These are phyloP conservation scores for Macrocybe sp. DNA, from an alignment of 1,284 basidiomycete species.

Conservation along the genomic window DNA sequence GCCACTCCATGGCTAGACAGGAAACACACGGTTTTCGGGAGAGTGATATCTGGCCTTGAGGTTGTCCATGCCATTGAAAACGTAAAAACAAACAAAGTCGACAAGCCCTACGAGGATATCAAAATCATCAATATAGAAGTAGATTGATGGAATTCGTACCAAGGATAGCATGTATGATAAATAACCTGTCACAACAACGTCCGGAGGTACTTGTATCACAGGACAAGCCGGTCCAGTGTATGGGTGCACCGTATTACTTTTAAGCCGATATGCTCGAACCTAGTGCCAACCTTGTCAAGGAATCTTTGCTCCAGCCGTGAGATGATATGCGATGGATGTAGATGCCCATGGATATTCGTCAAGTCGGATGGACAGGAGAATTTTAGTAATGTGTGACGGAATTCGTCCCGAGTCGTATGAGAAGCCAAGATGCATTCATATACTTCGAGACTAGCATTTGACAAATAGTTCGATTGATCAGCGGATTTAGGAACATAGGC, in stretches of 20 bases:
- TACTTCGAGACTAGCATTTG: slow-evolving; percentile 38
- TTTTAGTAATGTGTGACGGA: slow-evolving; percentile 15
- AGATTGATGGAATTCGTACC: slow-evolving; percentile 26
- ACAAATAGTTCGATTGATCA: slow-evolving; percentile 31
- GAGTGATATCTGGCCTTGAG: slow-evolving; percentile 77
- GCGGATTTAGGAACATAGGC: slow-evolving; percentile 42
- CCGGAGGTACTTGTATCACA: slow-evolving; percentile 22
- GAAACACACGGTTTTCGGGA: slow-evolving; percentile 93
- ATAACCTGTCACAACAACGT: slow-evolving; percentile 35
- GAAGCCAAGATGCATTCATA: slow-evolving; percentile 34
- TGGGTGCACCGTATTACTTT: background rate
- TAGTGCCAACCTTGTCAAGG: slow-evolving; percentile 3
- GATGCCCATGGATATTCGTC: slow-evolving; percentile 7
- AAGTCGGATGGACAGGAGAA: slow-evolving; percentile 21
- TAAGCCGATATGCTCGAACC: background rate
- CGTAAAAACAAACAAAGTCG: slow-evolving; percentile 73
- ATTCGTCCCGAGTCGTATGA: background rate
- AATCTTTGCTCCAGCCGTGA: slow-evolving; percentile 10
- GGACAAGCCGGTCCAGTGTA: slow-evolving; percentile 21
- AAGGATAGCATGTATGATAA: slow-evolving; percentile 20
- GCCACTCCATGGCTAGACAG: slow-evolving; percentile 95
- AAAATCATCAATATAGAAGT: slow-evolving; percentile 79
- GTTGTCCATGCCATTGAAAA: slow-evolving; percentile 85
- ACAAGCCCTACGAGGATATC: slow-evolving; percentile 89
- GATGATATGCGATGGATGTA: slow-evolving; percentile 7